Evolutionary conservation across 2,329 filamentous ascomycete genomes (phyloP).

Genomic region (Furcasterigmium sp.): DNA sequence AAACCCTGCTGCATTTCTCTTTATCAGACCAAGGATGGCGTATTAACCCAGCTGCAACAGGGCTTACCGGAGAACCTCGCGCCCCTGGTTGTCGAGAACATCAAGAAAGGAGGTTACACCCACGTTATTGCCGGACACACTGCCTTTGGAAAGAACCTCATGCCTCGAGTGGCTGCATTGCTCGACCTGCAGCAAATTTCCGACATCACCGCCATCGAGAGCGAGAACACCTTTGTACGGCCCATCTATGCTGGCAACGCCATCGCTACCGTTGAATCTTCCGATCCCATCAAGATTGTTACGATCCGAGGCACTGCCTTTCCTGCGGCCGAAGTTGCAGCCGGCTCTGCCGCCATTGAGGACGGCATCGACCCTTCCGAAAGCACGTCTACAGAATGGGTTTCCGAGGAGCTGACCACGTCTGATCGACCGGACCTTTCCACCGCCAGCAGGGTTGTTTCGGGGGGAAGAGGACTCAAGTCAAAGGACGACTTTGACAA

Average conservation of each 20-base stretch:
- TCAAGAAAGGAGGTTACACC: constrained; percentile 91
- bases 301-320: constrained; percentile 94
- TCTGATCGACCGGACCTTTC: constrained; percentile 90
- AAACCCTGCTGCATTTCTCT: too few relatives aligned
- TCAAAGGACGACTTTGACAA: constrained; percentile 97
- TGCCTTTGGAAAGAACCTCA: constrained; percentile 91
- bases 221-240: constrained; percentile 90
- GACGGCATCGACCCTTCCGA: constrained; percentile 80
- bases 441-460: constrained; percentile 85
- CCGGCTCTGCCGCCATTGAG: constrained; percentile 71
- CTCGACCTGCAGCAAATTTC: constrained; percentile 91
- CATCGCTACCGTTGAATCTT: constrained; percentile 90
- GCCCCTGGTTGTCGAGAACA: constrained; percentile 90
- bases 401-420: constrained; percentile 88
- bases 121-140: constrained; percentile 89
- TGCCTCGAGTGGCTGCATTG: constrained; percentile 87
- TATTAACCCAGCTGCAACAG: constrained; percentile 32
- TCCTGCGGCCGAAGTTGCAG: constrained; percentile 63
- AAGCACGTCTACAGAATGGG: constrained; percentile 73
- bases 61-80: constrained; percentile 91
- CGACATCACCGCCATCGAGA: constrained; percentile 81
- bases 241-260: constrained; percentile 98
- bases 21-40: too few relatives aligned
- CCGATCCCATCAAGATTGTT: constrained; percentile 78
- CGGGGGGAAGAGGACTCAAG: constrained; percentile 89